Evolutionary conservation across 495 filamentous ascomycete species (phyloP).

Genomic region (Aspergillus taichungensis): DNA sequence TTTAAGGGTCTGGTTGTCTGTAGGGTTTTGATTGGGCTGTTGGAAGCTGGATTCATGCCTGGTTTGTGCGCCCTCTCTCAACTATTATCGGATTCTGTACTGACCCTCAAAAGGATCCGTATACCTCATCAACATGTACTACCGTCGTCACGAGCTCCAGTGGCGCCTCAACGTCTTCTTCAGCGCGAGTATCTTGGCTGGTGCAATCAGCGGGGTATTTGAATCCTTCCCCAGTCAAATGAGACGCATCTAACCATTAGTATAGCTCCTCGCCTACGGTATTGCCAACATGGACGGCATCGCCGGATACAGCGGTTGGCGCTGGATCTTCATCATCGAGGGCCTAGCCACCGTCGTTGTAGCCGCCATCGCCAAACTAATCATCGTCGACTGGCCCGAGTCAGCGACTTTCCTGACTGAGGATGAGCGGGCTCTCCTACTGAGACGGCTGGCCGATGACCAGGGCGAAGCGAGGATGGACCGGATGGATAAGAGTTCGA

Average conservation of each 20-base stretch:
- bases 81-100: background rate
- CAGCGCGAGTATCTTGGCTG: conserved; percentile 46
- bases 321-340: conserved; percentile 67
- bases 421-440: conserved; percentile 36
- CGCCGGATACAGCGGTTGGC: conserved; percentile 37
- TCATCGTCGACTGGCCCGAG: conserved; percentile 52
- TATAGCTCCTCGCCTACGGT: conserved; percentile 49
- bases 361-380: conserved; percentile 37
- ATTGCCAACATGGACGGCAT: conserved; percentile 48
- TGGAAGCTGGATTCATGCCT: conserved; percentile 52
- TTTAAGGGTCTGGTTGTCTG: conserved; percentile 44
- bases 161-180: conserved; percentile 51
- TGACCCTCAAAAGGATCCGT: conserved; percentile 21
- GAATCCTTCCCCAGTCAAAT: background rate
- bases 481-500: conserved; percentile 34
- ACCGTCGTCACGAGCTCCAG: conserved; percentile 53
- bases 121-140: conserved; percentile 54
- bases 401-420: conserved; percentile 38
- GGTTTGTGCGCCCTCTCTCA: conserved; percentile 21
- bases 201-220: conserved; percentile 50
- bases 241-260: background rate
- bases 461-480: conserved; percentile 39
- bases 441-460: conserved; percentile 35
- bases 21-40: conserved; percentile 47
- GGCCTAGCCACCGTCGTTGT: conserved; percentile 42